phyloP scores from a whole-genome alignment of 1,284 basidiomycete genomes.

The Tylopilus sp. region DNA sequence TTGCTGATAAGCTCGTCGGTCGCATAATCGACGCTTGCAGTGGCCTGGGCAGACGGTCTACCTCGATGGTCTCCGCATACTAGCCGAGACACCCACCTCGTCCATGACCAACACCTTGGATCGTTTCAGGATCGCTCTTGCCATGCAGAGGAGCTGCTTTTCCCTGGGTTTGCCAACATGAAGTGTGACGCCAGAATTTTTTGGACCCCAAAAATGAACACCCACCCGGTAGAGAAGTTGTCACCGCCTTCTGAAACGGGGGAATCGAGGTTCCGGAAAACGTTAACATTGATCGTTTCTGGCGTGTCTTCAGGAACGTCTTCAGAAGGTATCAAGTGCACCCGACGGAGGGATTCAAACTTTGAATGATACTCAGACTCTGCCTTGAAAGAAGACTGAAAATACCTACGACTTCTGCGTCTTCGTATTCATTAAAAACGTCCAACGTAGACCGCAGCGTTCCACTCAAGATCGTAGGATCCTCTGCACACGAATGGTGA shows the following conservation, averaged over 20 bases:
- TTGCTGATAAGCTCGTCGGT: constrained; percentile 59
- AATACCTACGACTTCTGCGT: constrained; percentile 73
- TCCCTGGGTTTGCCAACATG: constrained; percentile 35
- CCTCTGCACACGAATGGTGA: constrained; percentile 49
- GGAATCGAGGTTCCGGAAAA: constrained; percentile 85
- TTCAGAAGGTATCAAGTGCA: constrained; percentile 75
- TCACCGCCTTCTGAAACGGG: constrained; percentile 87
- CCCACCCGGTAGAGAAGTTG: constrained; percentile 86
- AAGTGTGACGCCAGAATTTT: neutral
- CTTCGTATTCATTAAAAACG: constrained; percentile 86
- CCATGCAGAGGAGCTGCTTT: constrained; percentile 65
- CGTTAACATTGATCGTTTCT: constrained; percentile 68
- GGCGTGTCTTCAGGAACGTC: constrained; percentile 42
- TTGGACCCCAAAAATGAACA: neutral
- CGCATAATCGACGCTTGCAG: constrained; percentile 57
- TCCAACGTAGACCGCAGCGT: constrained; percentile 86
- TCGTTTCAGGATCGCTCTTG: constrained; percentile 56
- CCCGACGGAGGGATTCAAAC: constrained; percentile 85
- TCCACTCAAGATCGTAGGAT: constrained; percentile 87
- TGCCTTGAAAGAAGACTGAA: neutral
- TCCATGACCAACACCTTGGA: constrained; percentile 62
- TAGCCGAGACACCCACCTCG: constrained; percentile 34
- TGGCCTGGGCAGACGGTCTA: constrained; percentile 14
- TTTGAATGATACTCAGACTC: constrained; percentile 29
- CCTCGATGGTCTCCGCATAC: neutral